These are phyloP conservation scores for Bathelium albidoporum DNA, from an alignment of 495 filamentous ascomycete species.

Conservation along the genomic window DNA sequence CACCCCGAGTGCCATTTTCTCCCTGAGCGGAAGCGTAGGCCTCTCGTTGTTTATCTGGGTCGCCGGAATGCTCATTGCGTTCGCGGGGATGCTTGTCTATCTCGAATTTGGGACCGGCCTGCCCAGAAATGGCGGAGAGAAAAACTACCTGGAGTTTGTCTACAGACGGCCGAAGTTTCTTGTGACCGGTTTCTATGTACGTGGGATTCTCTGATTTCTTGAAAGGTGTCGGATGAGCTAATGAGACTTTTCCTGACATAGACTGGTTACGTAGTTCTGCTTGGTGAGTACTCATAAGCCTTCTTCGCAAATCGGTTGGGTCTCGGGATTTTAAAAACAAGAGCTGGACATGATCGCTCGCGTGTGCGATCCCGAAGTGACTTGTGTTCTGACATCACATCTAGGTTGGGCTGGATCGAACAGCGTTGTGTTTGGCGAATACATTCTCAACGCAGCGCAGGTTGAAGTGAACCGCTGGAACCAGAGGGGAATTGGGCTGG, in stretches of 20 bases:
- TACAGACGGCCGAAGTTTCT: slow-evolving; percentile 5
- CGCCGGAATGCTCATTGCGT: slow-evolving; percentile 38
- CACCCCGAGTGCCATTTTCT: slow-evolving; percentile 29
- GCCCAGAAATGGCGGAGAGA: slow-evolving; percentile 2
- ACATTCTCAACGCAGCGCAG: slow-evolving; percentile 41
- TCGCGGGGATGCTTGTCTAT: slow-evolving; percentile 31
- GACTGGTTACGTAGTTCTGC: slow-evolving; percentile 48
- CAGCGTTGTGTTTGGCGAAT: slow-evolving; percentile 58
- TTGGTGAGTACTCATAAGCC: slow-evolving; percentile 17
- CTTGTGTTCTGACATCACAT: slow-evolving; percentile 27
- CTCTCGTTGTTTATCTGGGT: slow-evolving; percentile 46
- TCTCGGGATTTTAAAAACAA: too few relatives aligned
- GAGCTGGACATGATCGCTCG: too few relatives aligned
- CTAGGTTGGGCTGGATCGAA: slow-evolving; percentile 44
- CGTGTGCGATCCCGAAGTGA: too few relatives aligned
- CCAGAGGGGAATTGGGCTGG: slow-evolving; percentile 6
- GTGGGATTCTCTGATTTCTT: not conserved
- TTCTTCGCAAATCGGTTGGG: too few relatives aligned
- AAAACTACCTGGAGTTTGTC: slow-evolving; percentile 6
- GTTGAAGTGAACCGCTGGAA: slow-evolving; percentile 13
- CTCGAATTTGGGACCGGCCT: slow-evolving; percentile 16
- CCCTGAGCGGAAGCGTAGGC: slow-evolving; percentile 39
- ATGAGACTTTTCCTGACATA: not conserved
- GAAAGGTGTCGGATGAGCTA: not conserved
- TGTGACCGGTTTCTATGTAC: not conserved